Percentiles rank a stretch among this genome's conserved stretches.
Conservation (phyloP, 1,284 basidiomycete species). For the Papiliotrema fonsecae region DNA sequence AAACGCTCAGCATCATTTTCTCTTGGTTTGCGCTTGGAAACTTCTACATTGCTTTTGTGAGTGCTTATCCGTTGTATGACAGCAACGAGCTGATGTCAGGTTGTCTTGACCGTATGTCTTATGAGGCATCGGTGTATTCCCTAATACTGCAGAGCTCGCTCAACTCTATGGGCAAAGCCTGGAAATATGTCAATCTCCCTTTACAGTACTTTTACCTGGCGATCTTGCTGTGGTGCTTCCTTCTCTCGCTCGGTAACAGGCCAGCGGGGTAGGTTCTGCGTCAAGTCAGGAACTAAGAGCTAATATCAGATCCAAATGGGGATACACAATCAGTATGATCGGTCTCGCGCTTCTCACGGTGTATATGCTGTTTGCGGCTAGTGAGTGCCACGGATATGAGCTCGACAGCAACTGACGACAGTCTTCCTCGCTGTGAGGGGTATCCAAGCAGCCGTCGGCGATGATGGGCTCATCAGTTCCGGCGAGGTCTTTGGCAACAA, state of each 20-base stretch:
- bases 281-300: neutral
- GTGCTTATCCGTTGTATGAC: constrained; percentile 9
- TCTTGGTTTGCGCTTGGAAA: constrained; percentile 89
- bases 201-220: constrained; percentile 84
- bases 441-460: constrained; percentile 58
- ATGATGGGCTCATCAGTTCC: constrained; percentile 51
- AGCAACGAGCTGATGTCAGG: constrained; percentile 5
- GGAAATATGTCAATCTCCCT: constrained; percentile 65
- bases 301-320: constrained; percentile 57
- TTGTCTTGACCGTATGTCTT: constrained; percentile 18
- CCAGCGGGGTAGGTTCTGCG: constrained; percentile 65
- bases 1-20: constrained; percentile 82
- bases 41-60: constrained; percentile 77
- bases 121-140: neutral
- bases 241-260: constrained; percentile 84
- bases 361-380: constrained; percentile 68
- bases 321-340: constrained; percentile 72
- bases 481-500: constrained; percentile 63
- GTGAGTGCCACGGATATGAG: constrained; percentile 54
- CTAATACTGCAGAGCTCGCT: constrained; percentile 20
- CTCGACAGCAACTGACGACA: constrained; percentile 38
- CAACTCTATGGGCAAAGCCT: constrained; percentile 25
- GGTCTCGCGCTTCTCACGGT: constrained; percentile 83
- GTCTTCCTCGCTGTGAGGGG: constrained; percentile 75
- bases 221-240: constrained; percentile 80